A percentile compares a stretch with the other conserved stretches of the same genome.
phyloP scores from a whole-genome alignment of 2,329 filamentous ascomycete species.

The Fusarium sp. region DNA sequence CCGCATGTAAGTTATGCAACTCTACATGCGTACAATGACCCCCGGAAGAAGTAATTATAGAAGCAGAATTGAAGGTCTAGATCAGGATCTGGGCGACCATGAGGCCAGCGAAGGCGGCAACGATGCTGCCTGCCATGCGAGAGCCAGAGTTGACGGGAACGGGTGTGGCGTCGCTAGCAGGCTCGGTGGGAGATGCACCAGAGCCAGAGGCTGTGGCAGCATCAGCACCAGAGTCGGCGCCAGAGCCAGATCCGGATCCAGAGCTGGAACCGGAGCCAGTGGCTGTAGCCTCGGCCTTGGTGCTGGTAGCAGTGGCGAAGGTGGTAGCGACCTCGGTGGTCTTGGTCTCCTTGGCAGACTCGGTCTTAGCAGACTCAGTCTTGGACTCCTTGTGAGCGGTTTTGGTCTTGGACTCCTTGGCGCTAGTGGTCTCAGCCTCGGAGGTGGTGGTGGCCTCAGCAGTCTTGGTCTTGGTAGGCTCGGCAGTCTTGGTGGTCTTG shows the following conservation, averaged over 20 bases:
- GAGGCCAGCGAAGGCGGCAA: constrained; percentile 45
- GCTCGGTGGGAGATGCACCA: constrained; percentile 22
- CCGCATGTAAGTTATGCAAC: constrained; percentile 32
- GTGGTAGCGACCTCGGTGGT: constrained; percentile 31
- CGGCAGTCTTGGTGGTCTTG: constrained; percentile 33
- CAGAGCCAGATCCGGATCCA: constrained; percentile 21
- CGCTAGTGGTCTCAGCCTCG: constrained; percentile 18
- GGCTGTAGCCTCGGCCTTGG: constrained; percentile 19
- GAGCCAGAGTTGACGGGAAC: constrained; percentile 44
- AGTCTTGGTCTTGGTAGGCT: constrained; percentile 29
- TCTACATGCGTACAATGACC: constrained; percentile 43
- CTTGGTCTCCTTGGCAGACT: constrained; percentile 13
- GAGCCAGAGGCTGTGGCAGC: constrained; percentile 16
- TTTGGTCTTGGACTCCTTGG: constrained; percentile 30
- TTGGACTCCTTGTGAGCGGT: constrained; percentile 6
- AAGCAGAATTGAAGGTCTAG: constrained; percentile 43
- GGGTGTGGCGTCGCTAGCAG: constrained; percentile 17
- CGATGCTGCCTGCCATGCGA: constrained; percentile 43
- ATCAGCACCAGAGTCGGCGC: constrained; percentile 19
- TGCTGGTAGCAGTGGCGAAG: constrained; percentile 27
- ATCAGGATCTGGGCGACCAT: constrained; percentile 48
- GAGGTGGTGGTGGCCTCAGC: constrained; percentile 22
- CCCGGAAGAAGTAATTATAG: constrained; percentile 36
- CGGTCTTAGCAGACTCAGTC: constrained; percentile 15
- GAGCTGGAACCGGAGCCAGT: constrained; percentile 35